Evolutionary conservation across 768 basidiomycete species (phyloP).

Genomic region (Suillus clintonianus): DNA sequence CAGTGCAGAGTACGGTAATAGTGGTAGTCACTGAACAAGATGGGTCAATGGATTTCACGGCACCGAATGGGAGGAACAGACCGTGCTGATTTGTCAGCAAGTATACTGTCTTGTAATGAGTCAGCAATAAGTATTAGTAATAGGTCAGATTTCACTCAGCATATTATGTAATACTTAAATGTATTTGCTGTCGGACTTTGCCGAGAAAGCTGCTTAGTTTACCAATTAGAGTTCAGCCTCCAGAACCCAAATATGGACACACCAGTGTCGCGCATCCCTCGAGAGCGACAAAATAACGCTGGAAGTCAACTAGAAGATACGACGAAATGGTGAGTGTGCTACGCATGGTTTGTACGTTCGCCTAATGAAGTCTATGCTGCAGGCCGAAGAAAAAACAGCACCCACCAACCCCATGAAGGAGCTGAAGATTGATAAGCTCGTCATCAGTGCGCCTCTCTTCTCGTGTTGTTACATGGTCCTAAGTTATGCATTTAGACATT

Average conservation of each 20-base stretch:
- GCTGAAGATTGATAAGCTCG: conserved; percentile 96
- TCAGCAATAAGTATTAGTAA: background rate
- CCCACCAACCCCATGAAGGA: conserved; percentile 96
- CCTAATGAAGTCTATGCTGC: conserved; percentile 2
- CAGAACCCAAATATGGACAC: conserved; percentile 3
- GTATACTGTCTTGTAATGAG: background rate
- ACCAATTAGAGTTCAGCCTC: conserved; percentile 34
- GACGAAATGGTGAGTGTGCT: conserved; percentile 26
- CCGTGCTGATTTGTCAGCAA: background rate
- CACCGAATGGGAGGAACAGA: background rate
- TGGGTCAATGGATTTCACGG: background rate
- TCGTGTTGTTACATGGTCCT: conserved; percentile 12
- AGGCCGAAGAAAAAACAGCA: conserved; percentile 89
- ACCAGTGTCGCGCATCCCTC: background rate
- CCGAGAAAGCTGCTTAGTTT: background rate
- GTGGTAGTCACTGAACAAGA: background rate
- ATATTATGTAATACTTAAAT: too few species aligned
- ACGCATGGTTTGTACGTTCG: background rate
- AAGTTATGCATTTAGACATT: conserved; percentile 67
- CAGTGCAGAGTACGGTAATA: background rate
- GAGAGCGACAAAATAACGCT: conserved; percentile 37
- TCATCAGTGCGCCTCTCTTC: conserved; percentile 72
- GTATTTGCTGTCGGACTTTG: background rate
- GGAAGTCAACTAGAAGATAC: conserved; percentile 11
- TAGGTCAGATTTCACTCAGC: too few species aligned